A percentile compares a stretch with the other conserved stretches of the same genome.
Conservation (phyloP, 257 asterid genomes). For the Plectranthus barbatus region DNA sequence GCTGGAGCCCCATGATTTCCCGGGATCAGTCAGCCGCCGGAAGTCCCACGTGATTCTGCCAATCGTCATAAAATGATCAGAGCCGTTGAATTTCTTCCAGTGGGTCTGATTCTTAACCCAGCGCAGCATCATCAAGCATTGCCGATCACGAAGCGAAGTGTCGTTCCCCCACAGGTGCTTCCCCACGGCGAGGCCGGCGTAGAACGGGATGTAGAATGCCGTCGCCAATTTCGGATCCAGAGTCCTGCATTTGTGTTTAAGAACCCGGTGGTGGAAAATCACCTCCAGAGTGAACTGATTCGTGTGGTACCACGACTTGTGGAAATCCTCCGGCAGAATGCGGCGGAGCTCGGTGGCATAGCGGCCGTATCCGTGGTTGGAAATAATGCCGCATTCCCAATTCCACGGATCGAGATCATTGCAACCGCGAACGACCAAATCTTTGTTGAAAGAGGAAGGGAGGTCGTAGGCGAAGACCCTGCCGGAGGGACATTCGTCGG, state of each 20-base stretch:
- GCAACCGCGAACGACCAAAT: constrained; percentile 27
- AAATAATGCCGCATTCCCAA: constrained; percentile 27
- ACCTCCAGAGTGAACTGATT: constrained; percentile 38
- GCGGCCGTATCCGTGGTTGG: constrained; percentile 42
- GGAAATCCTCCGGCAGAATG: constrained; percentile 24
- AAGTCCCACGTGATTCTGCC: constrained; percentile 59
- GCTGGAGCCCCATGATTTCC: constrained; percentile 36
- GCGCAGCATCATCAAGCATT: constrained; percentile 26
- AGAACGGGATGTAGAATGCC: constrained; percentile 49
- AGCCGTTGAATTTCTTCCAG: constrained; percentile 33
- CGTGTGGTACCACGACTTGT: constrained; percentile 43
- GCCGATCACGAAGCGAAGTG: constrained; percentile 32
- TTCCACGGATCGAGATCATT: constrained; percentile 26
- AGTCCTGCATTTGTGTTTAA: constrained; percentile 35
- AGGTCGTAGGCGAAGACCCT: constrained; percentile 36
- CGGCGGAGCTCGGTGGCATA: constrained; percentile 32
- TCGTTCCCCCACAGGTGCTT: constrained; percentile 35
- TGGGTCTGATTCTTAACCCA: constrained; percentile 29
- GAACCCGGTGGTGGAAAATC: constrained; percentile 36
- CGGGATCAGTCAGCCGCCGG: constrained; percentile 31
- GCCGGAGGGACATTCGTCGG: not conserved
- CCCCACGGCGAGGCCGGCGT: constrained; percentile 50
- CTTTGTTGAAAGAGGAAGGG: constrained; percentile 31
- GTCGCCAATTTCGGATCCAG: constrained; percentile 31
- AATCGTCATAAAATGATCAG: constrained; percentile 38